Evolutionary conservation across 2,329 filamentous ascomycete genomes (phyloP), one percentile per base, ranked within the genome.

Genomic region (Cercospora sojina): DNA sequence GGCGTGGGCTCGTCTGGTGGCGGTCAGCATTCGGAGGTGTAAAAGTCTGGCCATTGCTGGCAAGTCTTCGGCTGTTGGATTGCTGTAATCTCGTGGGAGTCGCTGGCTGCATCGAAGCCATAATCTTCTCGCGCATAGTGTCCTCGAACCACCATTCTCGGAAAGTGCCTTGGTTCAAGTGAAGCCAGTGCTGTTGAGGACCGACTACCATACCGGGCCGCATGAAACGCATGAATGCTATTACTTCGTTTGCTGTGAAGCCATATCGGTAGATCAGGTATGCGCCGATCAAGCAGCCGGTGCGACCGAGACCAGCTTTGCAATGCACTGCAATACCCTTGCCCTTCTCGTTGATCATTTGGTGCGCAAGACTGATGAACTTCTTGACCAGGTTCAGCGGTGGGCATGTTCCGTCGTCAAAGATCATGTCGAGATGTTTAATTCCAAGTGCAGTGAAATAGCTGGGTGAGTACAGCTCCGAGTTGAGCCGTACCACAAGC

Each of bases 221-320:
- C 94, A 98, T 98, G 82, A 99, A 99, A 68, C 94, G 90, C 94
- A 99, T 98, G 80, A 93, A 99, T 3, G 93, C 91, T 77, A 98
- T 98, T 57, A 76, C 70, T 60, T 76, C 75, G 68, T 98, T 97
- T 71, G 95, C 95, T 5, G 94, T 98, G 80, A 98, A 99, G 65
- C 92, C 95, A 79, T 98, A 91, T 71, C 93, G 88, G 83, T 99
- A 99, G 77, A 99, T 98, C 68, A 99, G 85, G 77, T 99, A 99
- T 32, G 95, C 95, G 66, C 95, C 95, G 75, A 99, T 99, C 70
- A 99, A 83, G 78, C 95, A 99, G 13, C 95, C 95, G 1, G 95
- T 99, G 57, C 95, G 90, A 29, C 95, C 95, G 20, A 99, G 88
- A 57, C 95, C 95, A 74, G 95, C 95, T 82, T 99, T 99, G 87